A percentile compares a stretch with the other conserved stretches of the same genome.
Conservation (phyloP, 1,139 yeast genomes). For the Candida pseudocylindracea region DNA sequence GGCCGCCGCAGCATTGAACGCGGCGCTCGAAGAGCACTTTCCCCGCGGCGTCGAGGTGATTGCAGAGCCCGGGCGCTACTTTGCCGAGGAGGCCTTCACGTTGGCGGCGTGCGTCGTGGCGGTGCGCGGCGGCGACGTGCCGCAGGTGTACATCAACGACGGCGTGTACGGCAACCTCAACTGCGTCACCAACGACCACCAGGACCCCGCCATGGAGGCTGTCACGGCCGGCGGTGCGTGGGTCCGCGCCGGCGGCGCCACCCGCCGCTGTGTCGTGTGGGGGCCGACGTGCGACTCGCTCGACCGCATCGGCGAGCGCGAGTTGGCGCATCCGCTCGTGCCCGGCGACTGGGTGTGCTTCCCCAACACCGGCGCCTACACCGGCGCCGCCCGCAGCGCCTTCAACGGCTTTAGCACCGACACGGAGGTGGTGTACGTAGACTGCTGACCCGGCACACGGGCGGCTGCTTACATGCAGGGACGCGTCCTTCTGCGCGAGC, state of each 20-base stretch:
- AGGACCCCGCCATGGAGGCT: constrained; percentile 48
- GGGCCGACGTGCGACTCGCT: constrained; percentile 98
- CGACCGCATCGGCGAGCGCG: constrained; percentile 48
- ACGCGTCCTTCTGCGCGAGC: no score
- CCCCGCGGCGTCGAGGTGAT: constrained; percentile 36
- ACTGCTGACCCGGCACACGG: no score
- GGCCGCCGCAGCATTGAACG: constrained; percentile 35
- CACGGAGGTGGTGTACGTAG: constrained; percentile 40
- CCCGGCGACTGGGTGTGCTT: constrained; percentile 92
- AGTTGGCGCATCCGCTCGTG: constrained; percentile 33
- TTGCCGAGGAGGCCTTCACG: constrained; percentile 73
- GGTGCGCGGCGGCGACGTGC: constrained; percentile 22
- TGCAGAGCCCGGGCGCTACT: constrained; percentile 90
- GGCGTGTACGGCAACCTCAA: constrained; percentile 94
- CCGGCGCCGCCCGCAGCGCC: constrained; percentile 70
- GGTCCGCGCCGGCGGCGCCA: no score
- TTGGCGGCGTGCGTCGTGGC: constrained; percentile 75
- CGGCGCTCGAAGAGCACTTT: constrained; percentile 34
- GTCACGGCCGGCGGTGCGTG: constrained; percentile 11
- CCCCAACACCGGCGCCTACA: constrained; percentile 79
- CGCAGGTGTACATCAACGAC: constrained; percentile 65
- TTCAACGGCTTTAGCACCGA: constrained; percentile 66
- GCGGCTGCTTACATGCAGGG: no score
- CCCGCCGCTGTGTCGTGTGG: constrained; percentile 47
- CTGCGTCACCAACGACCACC: constrained; percentile 86